Evolutionary conservation across 768 basidiomycete genomes (phyloP).

Genomic region (Rhodotorula paludigena): DNA sequence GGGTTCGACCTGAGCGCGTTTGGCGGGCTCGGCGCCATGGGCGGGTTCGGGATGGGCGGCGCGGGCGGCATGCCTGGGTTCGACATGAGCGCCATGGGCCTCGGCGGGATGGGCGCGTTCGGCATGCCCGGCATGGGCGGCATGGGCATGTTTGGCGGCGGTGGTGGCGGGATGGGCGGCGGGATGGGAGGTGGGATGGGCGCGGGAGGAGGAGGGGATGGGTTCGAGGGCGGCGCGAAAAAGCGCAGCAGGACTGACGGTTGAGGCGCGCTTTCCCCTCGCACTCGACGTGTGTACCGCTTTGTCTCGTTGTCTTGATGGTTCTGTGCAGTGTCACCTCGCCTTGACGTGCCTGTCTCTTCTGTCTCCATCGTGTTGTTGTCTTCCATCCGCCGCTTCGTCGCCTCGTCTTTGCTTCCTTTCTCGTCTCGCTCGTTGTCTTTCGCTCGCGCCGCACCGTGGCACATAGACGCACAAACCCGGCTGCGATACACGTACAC

Average conservation of each 20-base stretch:
- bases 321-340: not conserved
- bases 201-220: not conserved
- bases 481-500: too few relatives aligned
- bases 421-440: too few relatives aligned
- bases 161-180: not conserved
- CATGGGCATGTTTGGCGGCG: slow-evolving; percentile 12
- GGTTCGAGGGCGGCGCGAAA: not conserved
- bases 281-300: not conserved
- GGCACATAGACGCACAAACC: too few relatives aligned
- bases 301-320: not conserved
- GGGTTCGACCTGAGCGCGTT: slow-evolving; percentile 38
- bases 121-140: slow-evolving; percentile 27
- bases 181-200: not conserved
- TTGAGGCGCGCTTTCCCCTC: not conserved
- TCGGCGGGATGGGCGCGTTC: slow-evolving; percentile 43
- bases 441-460: not conserved
- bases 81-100: slow-evolving; percentile 21
- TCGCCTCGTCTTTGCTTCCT: not conserved
- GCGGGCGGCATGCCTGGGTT: slow-evolving; percentile 13
- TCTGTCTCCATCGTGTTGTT: not conserved
- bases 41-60: slow-evolving; percentile 43
- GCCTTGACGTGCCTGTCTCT: not conserved
- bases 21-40: slow-evolving; percentile 51
- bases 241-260: slow-evolving; percentile 6
- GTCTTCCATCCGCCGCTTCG: not conserved